These are phyloP conservation scores for Lichtheimia hyalospora DNA, from an alignment of 371 early-diverging fungal genomes.

Conservation along the genomic window DNA sequence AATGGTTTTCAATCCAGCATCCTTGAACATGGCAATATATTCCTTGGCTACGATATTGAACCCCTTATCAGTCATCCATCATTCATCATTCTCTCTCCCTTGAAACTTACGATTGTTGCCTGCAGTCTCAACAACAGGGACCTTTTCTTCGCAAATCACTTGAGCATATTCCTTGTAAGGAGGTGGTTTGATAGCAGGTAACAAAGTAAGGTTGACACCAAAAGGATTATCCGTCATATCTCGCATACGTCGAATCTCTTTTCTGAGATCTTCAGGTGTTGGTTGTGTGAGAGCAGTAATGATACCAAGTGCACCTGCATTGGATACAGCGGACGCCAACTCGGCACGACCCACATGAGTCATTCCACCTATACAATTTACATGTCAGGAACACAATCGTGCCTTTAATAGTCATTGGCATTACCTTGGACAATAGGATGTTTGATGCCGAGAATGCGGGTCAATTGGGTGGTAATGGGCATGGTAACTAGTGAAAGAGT, in stretches of 20 bases:
- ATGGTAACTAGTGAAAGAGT: not conserved
- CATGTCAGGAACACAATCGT: not conserved
- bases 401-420: no score
- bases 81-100: not conserved
- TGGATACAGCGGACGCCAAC: slow-evolving; percentile 88
- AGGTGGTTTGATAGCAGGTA: slow-evolving; percentile 71
- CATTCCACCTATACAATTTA: slow-evolving; percentile 14
- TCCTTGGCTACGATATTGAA: slow-evolving; percentile 7
- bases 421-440: not conserved
- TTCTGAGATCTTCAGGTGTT: slow-evolving; percentile 77
- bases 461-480: not conserved
- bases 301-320: slow-evolving; percentile 96
- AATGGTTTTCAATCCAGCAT: slow-evolving; percentile 69
- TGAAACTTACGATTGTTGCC: slow-evolving; percentile 61
- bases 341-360: slow-evolving; percentile 70
- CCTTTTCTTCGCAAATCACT: slow-evolving; percentile 75
- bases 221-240: slow-evolving; percentile 77
- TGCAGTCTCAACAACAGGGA: slow-evolving; percentile 80
- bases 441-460: not conserved
- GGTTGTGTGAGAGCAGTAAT: slow-evolving; percentile 86
- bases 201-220: slow-evolving; percentile 75
- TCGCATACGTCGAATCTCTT: slow-evolving; percentile 73
- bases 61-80: not conserved
- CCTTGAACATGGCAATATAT: slow-evolving; percentile 75
- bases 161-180: slow-evolving; percentile 77